Evolutionary conservation across 2,329 filamentous ascomycete species (phyloP), one percentile per base, ranked within the genome.

Genomic region (Verruconis gallopava): DNA sequence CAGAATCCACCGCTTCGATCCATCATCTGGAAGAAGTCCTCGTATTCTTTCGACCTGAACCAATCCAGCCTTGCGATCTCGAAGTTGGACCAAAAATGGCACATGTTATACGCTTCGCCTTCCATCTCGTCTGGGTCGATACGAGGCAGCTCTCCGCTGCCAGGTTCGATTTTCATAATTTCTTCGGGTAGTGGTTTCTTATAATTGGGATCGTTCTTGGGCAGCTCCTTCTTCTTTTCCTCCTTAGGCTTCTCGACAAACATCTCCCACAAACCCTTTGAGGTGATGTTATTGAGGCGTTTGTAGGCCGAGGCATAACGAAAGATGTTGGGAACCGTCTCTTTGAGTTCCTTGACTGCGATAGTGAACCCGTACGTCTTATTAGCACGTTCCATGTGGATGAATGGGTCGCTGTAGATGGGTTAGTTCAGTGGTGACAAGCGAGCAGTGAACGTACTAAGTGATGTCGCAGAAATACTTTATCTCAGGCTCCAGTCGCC

Each of bases 391-490:
- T 84, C 84, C 91, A 98, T 98, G 60, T 86, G 80, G 46, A 91
- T 71, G 68, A 98, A 98, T 1, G 91, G 91, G 60, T 98, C 91
- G 57, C 84, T 89, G 48, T 12, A 35, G 13, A 14, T 22, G n/a
- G n/a, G n/a, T n/a, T n/a, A n/a, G n/a, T 11, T 11, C 42, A 18
- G 34, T 33, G 12, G 11, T 12, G 34, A 42, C 11, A 4, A 21
- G 2, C 35, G n/a, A n/a, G n/a, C n/a, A n/a, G n/a, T 12, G 36
- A 11, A 58, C 77, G 48, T 77, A 89, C 84, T 98, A 98, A 50
- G 91, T 98, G 52, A 98, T 96, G 59, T 98, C 91, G 64, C 91
- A 98, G 68, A 98, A 98, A 68, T 96, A 98, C 67, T 89, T 95
- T 75, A 98, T 96, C 65, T 98, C 91, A 50, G 91, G 91, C 71